Base-by-base conservation (phyloP, 2,329 filamentous ascomycete species). In the Neospermospora avenae region DNA sequence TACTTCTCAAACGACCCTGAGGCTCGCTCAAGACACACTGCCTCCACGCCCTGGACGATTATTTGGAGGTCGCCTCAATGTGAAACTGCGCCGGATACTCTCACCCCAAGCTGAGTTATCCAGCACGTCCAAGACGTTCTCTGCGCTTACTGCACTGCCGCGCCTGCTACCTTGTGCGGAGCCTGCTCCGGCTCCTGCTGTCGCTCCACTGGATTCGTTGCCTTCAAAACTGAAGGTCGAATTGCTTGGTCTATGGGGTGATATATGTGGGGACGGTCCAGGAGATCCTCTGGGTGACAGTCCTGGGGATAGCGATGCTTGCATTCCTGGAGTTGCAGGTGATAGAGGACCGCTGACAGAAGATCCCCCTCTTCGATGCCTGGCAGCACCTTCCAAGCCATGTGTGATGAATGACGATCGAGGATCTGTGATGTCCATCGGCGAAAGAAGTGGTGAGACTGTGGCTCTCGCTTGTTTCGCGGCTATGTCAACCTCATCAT, bases 31-130 rank as follows among this genome's bases (percentile, higher is more conserved):
- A 49, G 57, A 57, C n/a, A 41, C 46, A 31, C 55, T 49, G 55
- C 61, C 63, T 59, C 63, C 63, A 57, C 61, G 55, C 62, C 59
- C 62, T 55, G 77, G 74, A 59, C 63, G 60, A 58, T 60, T 55
- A 62, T 58, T 62, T 54, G 77, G n/a, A n/a, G n/a, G 74, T 64
- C 83, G 78, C 69, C 80, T 80, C 69, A 80, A 82, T 56, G 92
- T 96, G 68, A 95, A 91, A 76, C 91, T 96, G 63, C 91, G 83
- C 65, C 92, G 82, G 65, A 97, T 92, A 78, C 90, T 96, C 76
- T 96, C 91, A 55, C 93, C 90, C 93, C 93, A 98, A 16, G 90
- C 88, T 18, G 91, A 95, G 70, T 93, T 90, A 70, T 95, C 91
- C 57, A 98, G 81, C 71, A 95, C 89, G 67, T 92, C 86, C 73